These are phyloP conservation scores for Globisporangium spinosum DNA, from an alignment of 352 stramenopile species.

Conservation along the genomic window DNA sequence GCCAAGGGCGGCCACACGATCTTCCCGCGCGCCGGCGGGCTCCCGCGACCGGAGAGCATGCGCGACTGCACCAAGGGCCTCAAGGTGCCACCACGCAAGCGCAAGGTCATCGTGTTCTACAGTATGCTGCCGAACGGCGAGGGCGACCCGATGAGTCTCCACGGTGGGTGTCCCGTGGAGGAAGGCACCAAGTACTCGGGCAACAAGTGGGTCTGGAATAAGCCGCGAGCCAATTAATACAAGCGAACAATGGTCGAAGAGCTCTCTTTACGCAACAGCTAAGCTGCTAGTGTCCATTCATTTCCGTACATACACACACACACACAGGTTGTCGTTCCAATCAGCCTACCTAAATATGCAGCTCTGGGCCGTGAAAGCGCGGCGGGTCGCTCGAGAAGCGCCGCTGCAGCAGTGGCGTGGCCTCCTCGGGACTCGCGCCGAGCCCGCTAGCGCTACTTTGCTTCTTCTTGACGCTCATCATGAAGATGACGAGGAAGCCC, in stretches of 20 bases:
- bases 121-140: slow-evolving; percentile 67
- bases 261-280: neutral
- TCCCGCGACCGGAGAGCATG: slow-evolving; percentile 34
- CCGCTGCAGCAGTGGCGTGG: slow-evolving; percentile 47
- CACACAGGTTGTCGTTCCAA: neutral
- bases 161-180: slow-evolving; percentile 61
- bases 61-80: slow-evolving; percentile 55
- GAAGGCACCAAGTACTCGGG: slow-evolving; percentile 71
- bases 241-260: neutral
- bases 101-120: slow-evolving; percentile 78
- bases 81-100: slow-evolving; percentile 55
- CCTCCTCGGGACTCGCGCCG: slow-evolving; percentile 23
- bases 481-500: slow-evolving; percentile 66
- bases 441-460: slow-evolving; percentile 7
- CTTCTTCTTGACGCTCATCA: slow-evolving; percentile 71
- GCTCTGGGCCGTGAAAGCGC: slow-evolving; percentile 52
- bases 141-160: slow-evolving; percentile 53
- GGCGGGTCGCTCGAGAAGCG: slow-evolving; percentile 39
- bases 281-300: neutral
- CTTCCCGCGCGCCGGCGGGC: slow-evolving; percentile 50
- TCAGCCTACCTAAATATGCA: slow-evolving; percentile 42
- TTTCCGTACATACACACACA: too few relatives aligned
- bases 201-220: slow-evolving; percentile 86
- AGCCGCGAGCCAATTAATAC: slow-evolving; percentile 23
- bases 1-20: slow-evolving; percentile 58